A percentile compares a stretch with the other conserved stretches of the same genome.
These are phyloP conservation scores for Coemansia sp. DNA, from an alignment of 192 early-diverging fungal genomes.

Conservation along the genomic window DNA sequence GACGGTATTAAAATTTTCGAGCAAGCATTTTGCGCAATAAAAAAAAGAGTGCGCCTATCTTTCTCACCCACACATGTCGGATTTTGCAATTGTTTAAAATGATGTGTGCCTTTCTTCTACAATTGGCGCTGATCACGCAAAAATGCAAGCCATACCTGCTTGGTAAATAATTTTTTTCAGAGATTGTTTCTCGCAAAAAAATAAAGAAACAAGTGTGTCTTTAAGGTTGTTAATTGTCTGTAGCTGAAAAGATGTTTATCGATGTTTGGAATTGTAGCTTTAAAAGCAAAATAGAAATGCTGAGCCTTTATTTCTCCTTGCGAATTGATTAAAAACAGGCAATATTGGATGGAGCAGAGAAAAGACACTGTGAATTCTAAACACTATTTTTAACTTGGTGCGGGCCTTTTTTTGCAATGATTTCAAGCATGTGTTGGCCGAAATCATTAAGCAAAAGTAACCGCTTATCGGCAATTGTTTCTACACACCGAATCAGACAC, in stretches of 20 bases:
- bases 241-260: not conserved
- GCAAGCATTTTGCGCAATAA: not conserved
- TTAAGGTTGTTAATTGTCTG: not conserved
- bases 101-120: not conserved
- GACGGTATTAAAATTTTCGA: not conserved
- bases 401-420: too few relatives aligned
- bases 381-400: too few relatives aligned
- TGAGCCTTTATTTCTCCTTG: too few relatives aligned
- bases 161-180: not conserved
- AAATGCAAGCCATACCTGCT: conserved; percentile 1
- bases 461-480: too few relatives aligned
- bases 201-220: not conserved
- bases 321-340: too few relatives aligned
- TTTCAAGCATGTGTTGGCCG: too few relatives aligned
- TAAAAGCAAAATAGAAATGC: not conserved
- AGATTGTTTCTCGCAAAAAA: not conserved
- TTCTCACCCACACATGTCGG: not conserved
- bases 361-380: too few relatives aligned
- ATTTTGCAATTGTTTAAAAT: not conserved
- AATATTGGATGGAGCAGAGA: too few relatives aligned
- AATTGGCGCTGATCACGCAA: conserved; percentile 7
- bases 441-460: not conserved
- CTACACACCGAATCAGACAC: too few relatives aligned
- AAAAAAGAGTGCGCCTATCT: not conserved
- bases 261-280: not conserved